These are phyloP conservation scores for Penicillium ucsense DNA, from an alignment of 495 filamentous ascomycete species.

Conservation along the genomic window DNA sequence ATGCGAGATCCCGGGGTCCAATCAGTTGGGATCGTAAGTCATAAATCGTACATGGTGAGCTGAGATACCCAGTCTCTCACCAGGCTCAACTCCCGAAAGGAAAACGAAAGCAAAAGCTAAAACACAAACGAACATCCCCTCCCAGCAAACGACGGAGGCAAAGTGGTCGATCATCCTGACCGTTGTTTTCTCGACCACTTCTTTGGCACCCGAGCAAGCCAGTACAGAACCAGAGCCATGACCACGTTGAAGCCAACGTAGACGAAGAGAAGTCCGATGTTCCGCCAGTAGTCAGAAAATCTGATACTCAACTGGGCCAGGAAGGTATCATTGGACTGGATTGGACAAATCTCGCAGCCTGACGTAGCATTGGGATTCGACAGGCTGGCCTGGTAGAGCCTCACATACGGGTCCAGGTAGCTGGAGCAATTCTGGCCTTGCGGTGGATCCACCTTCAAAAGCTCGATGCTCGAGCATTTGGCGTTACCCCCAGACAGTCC, in stretches of 20 bases:
- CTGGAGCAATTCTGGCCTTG: constrained; percentile 41
- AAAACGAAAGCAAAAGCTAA: too few relatives aligned
- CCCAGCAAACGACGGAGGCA: too few relatives aligned
- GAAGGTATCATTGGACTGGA: constrained; percentile 53
- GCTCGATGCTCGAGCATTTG: constrained; percentile 52
- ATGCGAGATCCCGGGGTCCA: too few relatives aligned
- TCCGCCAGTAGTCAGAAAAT: constrained; percentile 55
- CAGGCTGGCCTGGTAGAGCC: constrained; percentile 41
- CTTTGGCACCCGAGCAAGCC: constrained; percentile 71
- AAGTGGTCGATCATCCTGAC: constrained; percentile 11
- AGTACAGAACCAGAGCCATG: constrained; percentile 68
- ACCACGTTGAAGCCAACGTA: constrained; percentile 71
- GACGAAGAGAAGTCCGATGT: constrained; percentile 60
- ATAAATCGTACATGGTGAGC: too few relatives aligned
- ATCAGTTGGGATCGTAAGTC: too few relatives aligned
- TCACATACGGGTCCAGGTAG: constrained; percentile 48
- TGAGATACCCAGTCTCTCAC: too few relatives aligned
- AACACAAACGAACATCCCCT: too few relatives aligned
- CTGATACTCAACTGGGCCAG: constrained; percentile 37
- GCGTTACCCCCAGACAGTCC: constrained; percentile 51
- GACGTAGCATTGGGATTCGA: constrained; percentile 37
- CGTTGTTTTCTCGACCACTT: constrained; percentile 36
- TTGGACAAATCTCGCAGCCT: constrained; percentile 53
- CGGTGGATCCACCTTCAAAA: constrained; percentile 44
- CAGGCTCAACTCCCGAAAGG: too few relatives aligned